phyloP scores from a whole-genome alignment of 2,329 filamentous ascomycete genomes.

The Fusarium sp. region DNA sequence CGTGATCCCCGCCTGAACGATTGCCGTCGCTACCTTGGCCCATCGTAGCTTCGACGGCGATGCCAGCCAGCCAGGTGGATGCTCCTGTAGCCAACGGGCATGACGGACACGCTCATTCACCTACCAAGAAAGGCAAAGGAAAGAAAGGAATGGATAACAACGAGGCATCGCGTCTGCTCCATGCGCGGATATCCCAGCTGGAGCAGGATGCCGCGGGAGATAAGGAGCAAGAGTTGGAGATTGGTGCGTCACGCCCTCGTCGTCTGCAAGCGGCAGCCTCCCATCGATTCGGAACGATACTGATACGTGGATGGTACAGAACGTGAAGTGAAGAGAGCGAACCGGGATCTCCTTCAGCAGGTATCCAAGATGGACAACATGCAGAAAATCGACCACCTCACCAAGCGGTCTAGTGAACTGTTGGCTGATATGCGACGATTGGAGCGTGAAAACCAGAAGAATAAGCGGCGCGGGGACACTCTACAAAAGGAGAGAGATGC shows the following conservation, averaged over 20 bases:
- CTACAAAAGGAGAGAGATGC: conserved; percentile 97
- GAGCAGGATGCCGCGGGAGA: conserved; percentile 93
- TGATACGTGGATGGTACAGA: conserved; percentile 63
- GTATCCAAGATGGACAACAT: conserved; percentile 92
- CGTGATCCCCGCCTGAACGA: conserved; percentile 35
- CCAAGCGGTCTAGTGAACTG: conserved; percentile 90
- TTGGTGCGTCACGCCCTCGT: conserved; percentile 69
- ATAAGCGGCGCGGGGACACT: conserved; percentile 93
- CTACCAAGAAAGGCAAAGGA: conserved; percentile 80
- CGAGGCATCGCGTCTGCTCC: conserved; percentile 90
- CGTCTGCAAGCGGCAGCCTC: conserved; percentile 16
- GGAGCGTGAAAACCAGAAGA: conserved; percentile 93
- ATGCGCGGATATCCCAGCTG: conserved; percentile 93
- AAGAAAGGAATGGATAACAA: conserved; percentile 87
- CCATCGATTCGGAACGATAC: conserved; percentile 26
- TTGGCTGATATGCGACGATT: conserved; percentile 94
- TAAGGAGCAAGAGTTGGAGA: conserved; percentile 95
- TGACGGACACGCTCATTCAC: conserved; percentile 50
- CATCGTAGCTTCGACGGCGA: conserved; percentile 39
- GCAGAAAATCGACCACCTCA: conserved; percentile 89
- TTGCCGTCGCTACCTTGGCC: conserved; percentile 24
- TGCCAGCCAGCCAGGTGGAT: conserved; percentile 54
- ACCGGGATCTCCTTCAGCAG: conserved; percentile 86
- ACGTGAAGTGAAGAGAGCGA: conserved; percentile 92
- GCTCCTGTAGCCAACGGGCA: conserved; percentile 54